Evolutionary conservation across 1,139 yeast species (phyloP), one percentile per base, ranked within the genome.

Genomic region (Candida dubliniensis): DNA sequence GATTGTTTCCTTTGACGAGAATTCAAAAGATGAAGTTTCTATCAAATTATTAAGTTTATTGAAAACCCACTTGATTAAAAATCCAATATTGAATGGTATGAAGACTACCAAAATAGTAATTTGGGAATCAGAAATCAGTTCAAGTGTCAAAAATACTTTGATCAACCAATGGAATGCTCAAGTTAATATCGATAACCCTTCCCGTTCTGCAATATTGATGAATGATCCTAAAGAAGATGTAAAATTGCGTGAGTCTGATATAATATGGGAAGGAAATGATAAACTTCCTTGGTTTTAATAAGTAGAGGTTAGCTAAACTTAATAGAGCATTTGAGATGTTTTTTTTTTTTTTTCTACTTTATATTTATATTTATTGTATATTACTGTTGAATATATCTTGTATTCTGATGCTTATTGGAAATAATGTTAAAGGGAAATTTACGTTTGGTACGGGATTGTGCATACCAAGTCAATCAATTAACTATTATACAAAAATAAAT

Each of bases 271-370:
- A 49, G 67, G 66, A 35, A 75, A 75, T 50, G 69, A 61, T 42
- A 74, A 75, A 52, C 54, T 75, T 41, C 69, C 76, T 4, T 74
- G 79, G 79, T 74, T 72, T 49, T 74, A 55, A 52, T 3, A 30
- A 18, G 23, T 18, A 18, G 5, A 5, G 5, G 23, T 5, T 18
- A 4, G 23, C 3, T 18, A 18, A 18, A 18, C 5, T 18, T 18
- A 18, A 18, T 18, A 18, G 5, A 18, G 23, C 5, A 4, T 3
- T 18, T 18, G 23, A 5, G 23, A 5, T n/a, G 23, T 18, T 18
- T 18, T 18, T 18, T 18, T 18, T 18, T 18, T 5, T 18, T 18
- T 18, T 18, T n/a, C n/a, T n/a, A n/a, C n/a, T n/a, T n/a, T n/a
- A n/a, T n/a, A n/a, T n/a, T n/a, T 18, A 18, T 18, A 18, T 18